A percentile compares a stretch with the other conserved stretches of the same genome.
phyloP scores from a whole-genome alignment of 1,284 basidiomycete species.

The Termitomyces sp. region DNA sequence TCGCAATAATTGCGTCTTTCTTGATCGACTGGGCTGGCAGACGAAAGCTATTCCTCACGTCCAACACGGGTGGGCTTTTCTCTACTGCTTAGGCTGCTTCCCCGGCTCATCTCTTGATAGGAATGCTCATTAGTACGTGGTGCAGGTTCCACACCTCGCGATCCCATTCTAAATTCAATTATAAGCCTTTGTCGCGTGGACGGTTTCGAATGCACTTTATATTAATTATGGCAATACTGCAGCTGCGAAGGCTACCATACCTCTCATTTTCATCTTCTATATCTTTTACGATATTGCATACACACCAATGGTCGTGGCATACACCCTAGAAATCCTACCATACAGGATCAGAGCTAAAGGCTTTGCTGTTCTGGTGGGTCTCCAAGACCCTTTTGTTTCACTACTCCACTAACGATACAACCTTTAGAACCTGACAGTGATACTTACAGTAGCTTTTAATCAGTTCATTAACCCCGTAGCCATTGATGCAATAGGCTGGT shows the following conservation, averaged over 20 bases:
- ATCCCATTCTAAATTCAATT: not conserved
- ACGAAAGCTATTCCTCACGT: conserved; percentile 56
- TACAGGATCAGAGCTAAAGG: conserved; percentile 65
- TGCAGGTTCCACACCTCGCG: not conserved
- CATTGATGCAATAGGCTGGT: conserved; percentile 60
- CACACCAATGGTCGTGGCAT: conserved; percentile 58
- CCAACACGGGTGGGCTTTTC: conserved; percentile 37
- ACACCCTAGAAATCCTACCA: conserved; percentile 66
- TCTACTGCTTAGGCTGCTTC: not conserved
- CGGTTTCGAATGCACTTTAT: conserved; percentile 55
- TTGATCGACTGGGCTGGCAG: conserved; percentile 58
- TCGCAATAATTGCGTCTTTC: conserved; percentile 51
- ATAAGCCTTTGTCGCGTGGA: conserved; percentile 54
- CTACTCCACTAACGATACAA: not conserved
- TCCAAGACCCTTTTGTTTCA: not conserved
- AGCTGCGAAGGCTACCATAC: conserved; percentile 62
- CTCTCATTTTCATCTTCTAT: conserved; percentile 68
- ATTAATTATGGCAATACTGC: conserved; percentile 38
- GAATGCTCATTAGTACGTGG: conserved; percentile 56
- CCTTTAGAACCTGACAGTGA: conserved; percentile 50
- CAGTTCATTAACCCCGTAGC: conserved; percentile 74
- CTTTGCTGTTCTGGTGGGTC: conserved; percentile 56
- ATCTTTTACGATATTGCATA: conserved; percentile 67
- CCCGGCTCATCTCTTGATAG: not conserved
- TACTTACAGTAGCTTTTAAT: conserved; percentile 59